These are phyloP conservation scores for Macadamia integrifolia DNA, from an alignment of 164 flowering plant genomes.

Conservation along the genomic window DNA sequence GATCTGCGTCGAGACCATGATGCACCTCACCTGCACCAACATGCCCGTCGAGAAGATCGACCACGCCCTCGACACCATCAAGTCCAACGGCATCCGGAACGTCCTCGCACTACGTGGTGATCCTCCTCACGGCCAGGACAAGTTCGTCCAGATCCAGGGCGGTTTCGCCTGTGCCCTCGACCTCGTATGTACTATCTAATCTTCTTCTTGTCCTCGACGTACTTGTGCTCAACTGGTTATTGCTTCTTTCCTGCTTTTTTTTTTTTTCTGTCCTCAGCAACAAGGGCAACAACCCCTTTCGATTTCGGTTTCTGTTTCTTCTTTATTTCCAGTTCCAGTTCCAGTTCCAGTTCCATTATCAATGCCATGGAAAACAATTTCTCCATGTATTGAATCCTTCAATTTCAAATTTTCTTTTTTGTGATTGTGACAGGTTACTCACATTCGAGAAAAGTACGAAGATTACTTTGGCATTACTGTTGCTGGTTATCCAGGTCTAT, in stretches of 20 bases:
- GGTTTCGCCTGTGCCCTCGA: slow-evolving; percentile 97
- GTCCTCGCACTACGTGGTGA: slow-evolving; percentile 95
- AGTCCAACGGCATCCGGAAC: slow-evolving; percentile 82
- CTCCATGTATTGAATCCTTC: not conserved
- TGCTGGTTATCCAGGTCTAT: slow-evolving; percentile 94
- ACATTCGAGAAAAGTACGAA: slow-evolving; percentile 66
- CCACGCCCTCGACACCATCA: slow-evolving; percentile 71
- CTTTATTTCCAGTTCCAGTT: not conserved
- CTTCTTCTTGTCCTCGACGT: not conserved
- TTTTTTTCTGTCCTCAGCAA: too few relatives aligned
- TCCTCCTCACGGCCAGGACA: slow-evolving; percentile 98
- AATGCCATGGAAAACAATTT: too few relatives aligned
- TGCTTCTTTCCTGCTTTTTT: too few relatives aligned
- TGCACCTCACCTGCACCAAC: slow-evolving; percentile 98
- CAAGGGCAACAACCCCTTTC: too few relatives aligned
- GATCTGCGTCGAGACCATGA: slow-evolving; percentile 94
- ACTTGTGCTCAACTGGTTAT: too few relatives aligned
- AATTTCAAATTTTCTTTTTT: not conserved
- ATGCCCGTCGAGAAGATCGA: slow-evolving; percentile 96
- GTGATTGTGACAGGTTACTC: slow-evolving; percentile 51
- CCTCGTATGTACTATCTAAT: slow-evolving; percentile 32
- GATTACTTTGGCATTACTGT: slow-evolving; percentile 96
- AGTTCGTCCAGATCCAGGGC: slow-evolving; percentile 81
- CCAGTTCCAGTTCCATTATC: not conserved
- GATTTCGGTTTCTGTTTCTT: too few relatives aligned